Evolutionary conservation across 2,329 filamentous ascomycete species (phyloP).

Genomic region (Colletotrichum musicola): DNA sequence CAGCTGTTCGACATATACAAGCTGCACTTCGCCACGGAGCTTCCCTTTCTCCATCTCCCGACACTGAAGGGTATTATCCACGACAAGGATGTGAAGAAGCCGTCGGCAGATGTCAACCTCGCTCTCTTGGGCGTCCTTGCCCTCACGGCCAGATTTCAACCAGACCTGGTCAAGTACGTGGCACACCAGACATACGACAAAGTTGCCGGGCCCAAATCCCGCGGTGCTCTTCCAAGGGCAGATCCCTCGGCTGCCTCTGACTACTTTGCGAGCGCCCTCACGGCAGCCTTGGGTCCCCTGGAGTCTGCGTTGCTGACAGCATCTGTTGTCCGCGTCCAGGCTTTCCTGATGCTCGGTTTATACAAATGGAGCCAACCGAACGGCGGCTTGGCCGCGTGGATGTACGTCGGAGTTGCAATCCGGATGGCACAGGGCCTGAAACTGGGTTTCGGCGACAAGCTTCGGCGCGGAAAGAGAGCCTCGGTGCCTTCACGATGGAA

Average conservation of each 20-base stretch:
- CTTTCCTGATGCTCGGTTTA: conserved; percentile 77
- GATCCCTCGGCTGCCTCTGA: conserved; percentile 71
- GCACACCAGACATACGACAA: conserved; percentile 51
- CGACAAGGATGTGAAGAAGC: conserved; percentile 51
- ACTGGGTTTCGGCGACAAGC: conserved; percentile 68
- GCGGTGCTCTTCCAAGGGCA: conserved; percentile 49
- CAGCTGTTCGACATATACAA: conserved; percentile 79
- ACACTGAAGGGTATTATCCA: conserved; percentile 69
- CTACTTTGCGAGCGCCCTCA: conserved; percentile 73
- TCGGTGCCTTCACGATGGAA: conserved; percentile 26
- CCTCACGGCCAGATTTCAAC: conserved; percentile 77
- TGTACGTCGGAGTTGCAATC: conserved; percentile 74
- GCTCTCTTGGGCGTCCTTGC: conserved; percentile 76
- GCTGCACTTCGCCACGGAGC: conserved; percentile 77
- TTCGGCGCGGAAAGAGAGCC: conserved; percentile 41
- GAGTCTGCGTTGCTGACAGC: conserved; percentile 62
- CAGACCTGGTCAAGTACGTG: conserved; percentile 68
- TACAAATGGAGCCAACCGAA: conserved; percentile 78
- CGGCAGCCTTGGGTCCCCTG: conserved; percentile 61
- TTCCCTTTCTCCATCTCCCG: conserved; percentile 77
- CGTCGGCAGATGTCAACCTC: conserved; percentile 64
- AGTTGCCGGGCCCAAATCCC: conserved; percentile 49
- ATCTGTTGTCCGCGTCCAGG: conserved; percentile 74
- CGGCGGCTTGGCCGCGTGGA: conserved; percentile 72
- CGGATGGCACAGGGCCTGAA: conserved; percentile 73